Evolutionary conservation across 2,329 filamentous ascomycete genomes (phyloP), one percentile per base, ranked within the genome.

Genomic region (Waltergamsia citrina): DNA sequence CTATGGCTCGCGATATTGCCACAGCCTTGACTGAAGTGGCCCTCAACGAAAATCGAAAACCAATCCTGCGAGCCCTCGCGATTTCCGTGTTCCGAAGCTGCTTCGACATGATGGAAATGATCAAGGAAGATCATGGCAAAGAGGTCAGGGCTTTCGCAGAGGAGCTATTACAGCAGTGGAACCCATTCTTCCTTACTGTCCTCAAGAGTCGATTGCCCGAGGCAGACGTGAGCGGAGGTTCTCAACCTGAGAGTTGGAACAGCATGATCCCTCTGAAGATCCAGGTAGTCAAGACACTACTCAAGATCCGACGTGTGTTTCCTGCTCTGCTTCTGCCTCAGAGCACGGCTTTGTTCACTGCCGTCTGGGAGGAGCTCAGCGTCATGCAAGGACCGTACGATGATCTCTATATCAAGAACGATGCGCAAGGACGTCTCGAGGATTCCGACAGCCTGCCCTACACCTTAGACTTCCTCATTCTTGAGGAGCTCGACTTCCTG

Each of bases 101-200:
- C 59, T 94, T 98, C 55, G 87, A 96, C 53, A 85, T 92, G 37
- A 75, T 98, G 63, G 87, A 96, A 60, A 94, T 95, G 75, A 84
- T 96, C 44, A 83, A 94, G 67, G 88, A 94, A 45, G 85, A 94
- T 46, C 85, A 96, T 59, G 84, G 85, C 49, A 71, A 73, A 38
- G 85, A 85, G 36, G 86, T 96, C 40, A 92, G 85, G 57, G 71
- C 70, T 2, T 98, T 98, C 54, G 87, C 90, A 34, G 85, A 94
- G 40, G 83, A 94, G 50, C 78, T 86, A 0, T 69, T 96, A 32
- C 71, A 69, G 45, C 74, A 75, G 33, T 98, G 92, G 92, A 80
- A 85, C 41, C 85, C 88, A 5, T 94, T 94, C 64, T 92, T 96
- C 63, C 69, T 86, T 44, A 71, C 74, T 25, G 76, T 82, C 7